Evolutionary conservation across 2,329 filamentous ascomycete genomes (phyloP).

Genomic region (Fusarium pseudonygamai): DNA sequence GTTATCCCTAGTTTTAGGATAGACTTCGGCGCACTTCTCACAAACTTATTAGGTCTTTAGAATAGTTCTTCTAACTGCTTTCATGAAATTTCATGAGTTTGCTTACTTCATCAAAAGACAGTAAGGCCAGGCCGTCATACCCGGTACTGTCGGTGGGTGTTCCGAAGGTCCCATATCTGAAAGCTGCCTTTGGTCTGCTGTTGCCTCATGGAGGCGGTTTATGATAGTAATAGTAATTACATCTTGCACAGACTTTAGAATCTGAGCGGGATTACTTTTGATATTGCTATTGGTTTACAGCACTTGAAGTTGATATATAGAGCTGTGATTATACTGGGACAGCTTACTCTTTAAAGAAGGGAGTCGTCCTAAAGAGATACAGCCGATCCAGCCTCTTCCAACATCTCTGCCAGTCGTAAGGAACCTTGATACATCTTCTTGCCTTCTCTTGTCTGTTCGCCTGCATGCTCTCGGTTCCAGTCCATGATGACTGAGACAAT

Average conservation of each 20-base stretch:
- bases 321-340: too few species aligned
- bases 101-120: not conserved
- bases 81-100: not conserved
- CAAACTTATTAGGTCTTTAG: not conserved
- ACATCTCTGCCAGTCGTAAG: not conserved
- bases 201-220: fast-evolving
- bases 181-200: not conserved
- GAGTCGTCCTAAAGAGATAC: not conserved
- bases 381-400: not conserved
- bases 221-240: too few species aligned
- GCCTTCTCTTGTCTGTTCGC: not conserved
- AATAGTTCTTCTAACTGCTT: not conserved
- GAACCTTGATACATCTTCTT: constrained; percentile 1
- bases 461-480: not conserved
- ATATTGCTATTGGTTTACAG: too few species aligned
- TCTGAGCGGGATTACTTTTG: too few species aligned
- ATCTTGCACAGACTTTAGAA: too few species aligned
- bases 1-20: too few species aligned
- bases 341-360: too few species aligned
- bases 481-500: not conserved
- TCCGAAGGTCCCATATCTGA: not conserved
- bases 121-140: not conserved
- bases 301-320: too few species aligned
- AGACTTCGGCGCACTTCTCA: too few species aligned
- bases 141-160: too few species aligned